Evolutionary conservation across 495 filamentous ascomycete species (phyloP).

Genomic region (Aspergillus affinis): DNA sequence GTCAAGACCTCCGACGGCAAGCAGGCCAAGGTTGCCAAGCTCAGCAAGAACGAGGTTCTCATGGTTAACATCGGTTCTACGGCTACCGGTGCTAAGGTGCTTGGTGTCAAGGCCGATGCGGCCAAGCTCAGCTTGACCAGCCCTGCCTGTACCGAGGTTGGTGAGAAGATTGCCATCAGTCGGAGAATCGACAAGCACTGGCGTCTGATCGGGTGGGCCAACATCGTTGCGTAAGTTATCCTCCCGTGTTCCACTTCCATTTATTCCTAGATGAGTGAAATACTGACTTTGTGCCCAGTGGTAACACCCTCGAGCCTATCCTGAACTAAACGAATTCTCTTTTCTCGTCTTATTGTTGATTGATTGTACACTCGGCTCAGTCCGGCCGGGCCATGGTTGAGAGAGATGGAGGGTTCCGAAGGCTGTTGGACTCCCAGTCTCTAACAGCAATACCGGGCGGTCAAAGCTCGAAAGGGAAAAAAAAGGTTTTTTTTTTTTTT

Average conservation of each 20-base stretch:
- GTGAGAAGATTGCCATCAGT: conserved; percentile 95
- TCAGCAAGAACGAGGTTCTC: conserved; percentile 93
- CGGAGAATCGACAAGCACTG: conserved; percentile 99
- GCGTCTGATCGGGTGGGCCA: conserved; percentile 97
- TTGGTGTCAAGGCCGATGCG: conserved; percentile 94
- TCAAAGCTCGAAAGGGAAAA: conserved; percentile 11
- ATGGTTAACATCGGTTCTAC: conserved; percentile 99
- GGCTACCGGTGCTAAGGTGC: conserved; percentile 91
- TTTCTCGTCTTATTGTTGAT: neutral
- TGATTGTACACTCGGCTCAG: conserved; percentile 15
- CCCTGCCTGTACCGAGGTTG: conserved; percentile 89
- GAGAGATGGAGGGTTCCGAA: conserved; percentile 6
- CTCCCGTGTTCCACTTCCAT: neutral
- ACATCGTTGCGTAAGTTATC: conserved; percentile 70
- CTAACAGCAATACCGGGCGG: conserved; percentile 14
- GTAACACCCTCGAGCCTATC: conserved; percentile 54
- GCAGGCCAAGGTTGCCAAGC: conserved; percentile 97
- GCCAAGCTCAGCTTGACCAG: conserved; percentile 86
- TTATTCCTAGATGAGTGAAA: neutral
- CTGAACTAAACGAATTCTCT: conserved; percentile 36
- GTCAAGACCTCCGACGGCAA: conserved; percentile 98
- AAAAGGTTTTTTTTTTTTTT: neutral
- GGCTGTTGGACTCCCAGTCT: conserved; percentile 3
- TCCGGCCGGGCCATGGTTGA: conserved; percentile 14
- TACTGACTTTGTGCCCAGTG: conserved; percentile 28